A percentile compares a stretch with the other conserved stretches of the same genome.
Evolutionary conservation across 352 stramenopile species (phyloP).

Genomic region (Pythium phragmiticola): DNA sequence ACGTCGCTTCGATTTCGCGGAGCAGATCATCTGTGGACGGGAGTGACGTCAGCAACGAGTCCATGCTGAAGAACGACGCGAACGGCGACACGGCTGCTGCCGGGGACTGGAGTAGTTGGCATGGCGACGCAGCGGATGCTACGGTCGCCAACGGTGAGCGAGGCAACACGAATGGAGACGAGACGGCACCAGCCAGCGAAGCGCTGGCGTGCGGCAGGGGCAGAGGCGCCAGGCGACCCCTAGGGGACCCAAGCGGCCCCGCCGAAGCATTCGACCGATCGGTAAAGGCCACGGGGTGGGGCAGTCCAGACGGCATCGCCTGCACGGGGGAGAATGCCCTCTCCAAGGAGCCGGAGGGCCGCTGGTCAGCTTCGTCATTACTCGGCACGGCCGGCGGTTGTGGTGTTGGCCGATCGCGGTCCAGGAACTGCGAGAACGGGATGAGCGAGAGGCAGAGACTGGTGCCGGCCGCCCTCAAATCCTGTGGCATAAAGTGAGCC

Average conservation of each 20-base stretch:
- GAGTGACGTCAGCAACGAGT: conserved; percentile 36
- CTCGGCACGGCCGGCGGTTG: neutral
- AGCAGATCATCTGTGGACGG: conserved; percentile 51
- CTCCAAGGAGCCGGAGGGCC: too few relatives aligned
- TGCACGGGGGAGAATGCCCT: conserved; percentile 4
- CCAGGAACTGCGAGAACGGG: conserved; percentile 58
- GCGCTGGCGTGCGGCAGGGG: neutral
- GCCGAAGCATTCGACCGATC: neutral
- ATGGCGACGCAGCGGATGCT: conserved; percentile 5
- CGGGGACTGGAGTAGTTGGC: neutral
- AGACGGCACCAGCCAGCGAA: neutral
- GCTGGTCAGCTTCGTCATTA: neutral
- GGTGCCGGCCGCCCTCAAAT: conserved; percentile 46
- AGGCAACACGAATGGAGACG: conserved; percentile 8
- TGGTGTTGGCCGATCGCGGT: conserved; percentile 32
- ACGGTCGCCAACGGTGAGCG: neutral
- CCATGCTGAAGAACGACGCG: conserved; percentile 10
- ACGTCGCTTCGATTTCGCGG: conserved; percentile 59
- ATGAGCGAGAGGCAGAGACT: conserved; percentile 59
- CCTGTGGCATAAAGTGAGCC: conserved; percentile 52
- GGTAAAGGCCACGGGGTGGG: neutral
- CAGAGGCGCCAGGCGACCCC: conserved; percentile 19
- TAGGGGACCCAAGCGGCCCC: too few relatives aligned
- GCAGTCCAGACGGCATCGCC: neutral
- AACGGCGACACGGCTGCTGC: neutral